A percentile compares a stretch with the other conserved stretches of the same genome.
Conservation (phyloP, 2,329 filamentous ascomycete genomes). For the Aspergillus transmontanensis region DNA sequence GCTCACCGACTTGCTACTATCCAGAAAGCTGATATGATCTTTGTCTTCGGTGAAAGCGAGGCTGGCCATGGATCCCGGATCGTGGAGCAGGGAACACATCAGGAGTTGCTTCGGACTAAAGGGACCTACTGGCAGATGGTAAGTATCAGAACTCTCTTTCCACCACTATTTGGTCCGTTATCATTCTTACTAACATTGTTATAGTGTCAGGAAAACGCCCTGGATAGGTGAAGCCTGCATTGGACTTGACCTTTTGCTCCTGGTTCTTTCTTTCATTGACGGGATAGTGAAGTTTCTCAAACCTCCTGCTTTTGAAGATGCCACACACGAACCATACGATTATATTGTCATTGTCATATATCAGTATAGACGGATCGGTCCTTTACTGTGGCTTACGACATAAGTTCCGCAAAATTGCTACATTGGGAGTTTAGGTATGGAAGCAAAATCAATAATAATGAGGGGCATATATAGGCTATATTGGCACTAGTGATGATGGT, state of each 20-base stretch:
- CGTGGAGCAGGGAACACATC: slow-evolving; percentile 62
- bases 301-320: too few species aligned
- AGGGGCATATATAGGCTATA: neutral
- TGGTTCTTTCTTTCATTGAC: neutral
- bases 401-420: too few species aligned
- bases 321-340: too few species aligned
- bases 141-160: slow-evolving; percentile 22
- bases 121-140: slow-evolving; percentile 60
- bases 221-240: slow-evolving; percentile 23
- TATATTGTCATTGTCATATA: too few species aligned
- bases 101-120: slow-evolving; percentile 55
- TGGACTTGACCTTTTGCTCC: neutral
- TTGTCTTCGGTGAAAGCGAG: slow-evolving; percentile 69
- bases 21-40: slow-evolving; percentile 78
- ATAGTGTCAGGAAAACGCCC: slow-evolving; percentile 32
- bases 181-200: slow-evolving; percentile 5
- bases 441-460: neutral
- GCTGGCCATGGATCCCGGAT: slow-evolving; percentile 44
- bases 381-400: too few species aligned
- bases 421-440: too few species aligned
- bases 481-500: neutral
- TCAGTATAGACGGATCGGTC: too few species aligned
- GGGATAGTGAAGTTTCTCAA: too few species aligned
- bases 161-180: neutral
- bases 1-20: slow-evolving; percentile 77